A percentile compares a stretch with the other conserved stretches of the same genome.
These are phyloP conservation scores for Trichophyton equinum DNA, from an alignment of 2,329 filamentous ascomycete species.

Conservation along the genomic window DNA sequence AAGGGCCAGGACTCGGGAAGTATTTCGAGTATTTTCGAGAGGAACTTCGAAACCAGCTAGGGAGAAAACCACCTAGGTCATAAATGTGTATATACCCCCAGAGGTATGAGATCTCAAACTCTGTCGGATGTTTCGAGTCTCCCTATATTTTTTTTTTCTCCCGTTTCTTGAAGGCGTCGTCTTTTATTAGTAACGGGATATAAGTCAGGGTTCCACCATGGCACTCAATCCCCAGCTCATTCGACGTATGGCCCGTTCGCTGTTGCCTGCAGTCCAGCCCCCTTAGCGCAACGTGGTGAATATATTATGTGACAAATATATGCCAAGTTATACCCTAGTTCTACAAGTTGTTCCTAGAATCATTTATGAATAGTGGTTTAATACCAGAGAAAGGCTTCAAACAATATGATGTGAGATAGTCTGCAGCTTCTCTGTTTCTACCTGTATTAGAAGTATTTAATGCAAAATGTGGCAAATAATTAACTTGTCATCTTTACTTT, in stretches of 20 bases:
- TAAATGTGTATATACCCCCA: neutral
- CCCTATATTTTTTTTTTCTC: neutral
- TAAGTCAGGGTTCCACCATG: neutral
- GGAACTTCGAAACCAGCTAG: slow-evolving; percentile 20
- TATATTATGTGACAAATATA: neutral
- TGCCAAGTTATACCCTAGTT: neutral
- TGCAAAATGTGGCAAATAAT: neutral
- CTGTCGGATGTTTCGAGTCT: neutral
- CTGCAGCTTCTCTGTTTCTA: no score
- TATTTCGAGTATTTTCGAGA: slow-evolving; percentile 22
- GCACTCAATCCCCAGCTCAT: neutral
- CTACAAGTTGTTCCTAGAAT: neutral
- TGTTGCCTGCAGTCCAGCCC: no score
- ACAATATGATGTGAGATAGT: no score
- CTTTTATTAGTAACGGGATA: neutral
- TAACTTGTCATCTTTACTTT: no score
- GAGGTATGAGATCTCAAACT: neutral
- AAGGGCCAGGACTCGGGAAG: slow-evolving; percentile 15
- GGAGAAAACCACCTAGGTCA: slow-evolving; percentile 11
- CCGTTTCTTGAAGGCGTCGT: neutral
- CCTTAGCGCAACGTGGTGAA: neutral
- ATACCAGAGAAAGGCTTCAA: no score
- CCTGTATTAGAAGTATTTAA: neutral
- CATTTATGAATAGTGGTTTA: neutral
- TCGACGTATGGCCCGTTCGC: neutral